phyloP scores from a whole-genome alignment of 768 basidiomycete species.

The Kwoniella dendrophila region DNA sequence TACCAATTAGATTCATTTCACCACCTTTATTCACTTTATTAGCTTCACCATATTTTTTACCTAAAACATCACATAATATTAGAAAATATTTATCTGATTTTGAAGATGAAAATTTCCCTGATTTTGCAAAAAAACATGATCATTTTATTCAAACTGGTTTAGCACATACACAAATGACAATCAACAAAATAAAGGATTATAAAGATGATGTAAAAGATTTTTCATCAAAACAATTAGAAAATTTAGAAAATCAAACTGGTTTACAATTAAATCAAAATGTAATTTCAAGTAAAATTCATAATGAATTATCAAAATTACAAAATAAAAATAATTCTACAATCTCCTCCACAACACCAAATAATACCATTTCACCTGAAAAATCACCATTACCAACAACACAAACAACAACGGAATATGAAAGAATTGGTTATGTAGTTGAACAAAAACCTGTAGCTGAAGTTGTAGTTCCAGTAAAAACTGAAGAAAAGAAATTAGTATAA shows the following conservation, averaged over 20 bases:
- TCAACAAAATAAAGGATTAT: slow-evolving; percentile 62
- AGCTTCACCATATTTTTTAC: slow-evolving; percentile 81
- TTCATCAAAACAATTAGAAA: slow-evolving; percentile 61
- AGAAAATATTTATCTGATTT: slow-evolving; percentile 67
- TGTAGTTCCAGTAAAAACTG: slow-evolving; percentile 34
- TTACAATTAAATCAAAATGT: slow-evolving; percentile 65
- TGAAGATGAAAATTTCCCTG: slow-evolving; percentile 72
- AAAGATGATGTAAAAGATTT: slow-evolving; percentile 49
- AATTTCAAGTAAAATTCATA: slow-evolving; percentile 39
- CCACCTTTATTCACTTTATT: slow-evolving; percentile 74
- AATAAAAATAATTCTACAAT: background rate
- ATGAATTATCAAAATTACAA: background rate
- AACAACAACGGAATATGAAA: slow-evolving; percentile 25
- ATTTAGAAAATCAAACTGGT: slow-evolving; percentile 71
- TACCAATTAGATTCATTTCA: slow-evolving; percentile 70
- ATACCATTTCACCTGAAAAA: too few relatives aligned
- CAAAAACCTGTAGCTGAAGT: slow-evolving; percentile 53
- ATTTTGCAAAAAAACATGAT: slow-evolving; percentile 67
- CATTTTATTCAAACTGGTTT: slow-evolving; percentile 38
- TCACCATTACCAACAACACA: background rate
- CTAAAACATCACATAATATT: slow-evolving; percentile 74
- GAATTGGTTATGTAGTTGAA: slow-evolving; percentile 52
- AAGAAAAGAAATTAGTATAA: slow-evolving; percentile 12
- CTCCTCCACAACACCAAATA: too few relatives aligned
- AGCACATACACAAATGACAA: slow-evolving; percentile 55